Conservation (phyloP, 2,329 filamentous ascomycete species). For the Leptographium radiaticola region DNA sequence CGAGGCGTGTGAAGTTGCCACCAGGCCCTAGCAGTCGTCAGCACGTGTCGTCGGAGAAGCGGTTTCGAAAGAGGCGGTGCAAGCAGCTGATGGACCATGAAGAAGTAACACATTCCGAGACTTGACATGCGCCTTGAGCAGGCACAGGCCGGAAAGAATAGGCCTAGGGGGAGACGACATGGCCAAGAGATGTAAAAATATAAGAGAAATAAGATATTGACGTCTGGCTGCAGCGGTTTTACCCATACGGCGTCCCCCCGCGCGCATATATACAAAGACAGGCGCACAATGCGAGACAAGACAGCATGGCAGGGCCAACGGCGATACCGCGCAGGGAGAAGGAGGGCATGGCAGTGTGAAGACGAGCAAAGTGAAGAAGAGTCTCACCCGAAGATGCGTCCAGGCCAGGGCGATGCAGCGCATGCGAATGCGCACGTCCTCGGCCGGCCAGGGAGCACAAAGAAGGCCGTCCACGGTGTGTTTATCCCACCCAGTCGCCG, state of each 20-base stretch:
- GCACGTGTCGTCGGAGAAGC: not conserved
- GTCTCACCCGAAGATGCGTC: constrained; percentile 19
- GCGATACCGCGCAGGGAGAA: not conserved
- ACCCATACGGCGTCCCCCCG: not conserved
- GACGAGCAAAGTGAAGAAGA: not conserved
- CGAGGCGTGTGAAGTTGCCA: not conserved
- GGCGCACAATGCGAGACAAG: not conserved
- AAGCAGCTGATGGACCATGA: not conserved
- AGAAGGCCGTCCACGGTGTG: not conserved
- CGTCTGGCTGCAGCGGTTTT: not conserved
- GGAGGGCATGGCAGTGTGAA: not conserved
- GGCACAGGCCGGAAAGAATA: not conserved
- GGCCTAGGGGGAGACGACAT: not conserved
- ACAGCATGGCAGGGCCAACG: not conserved
- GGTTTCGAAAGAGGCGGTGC: not conserved
- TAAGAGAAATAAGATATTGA: not conserved
- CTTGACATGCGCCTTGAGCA: not conserved
- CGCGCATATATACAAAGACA: not conserved
- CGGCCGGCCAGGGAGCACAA: constrained; percentile 10
- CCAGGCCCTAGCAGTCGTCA: constrained; percentile 1
- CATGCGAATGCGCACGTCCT: constrained; percentile 20
- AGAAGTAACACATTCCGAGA: no score
- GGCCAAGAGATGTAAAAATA: not conserved
- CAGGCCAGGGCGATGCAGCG: constrained; percentile 27
- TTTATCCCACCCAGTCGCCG: constrained; percentile 24